Conservation (phyloP, 805 yeast genomes). For the Myxozyma neglecta region DNA sequence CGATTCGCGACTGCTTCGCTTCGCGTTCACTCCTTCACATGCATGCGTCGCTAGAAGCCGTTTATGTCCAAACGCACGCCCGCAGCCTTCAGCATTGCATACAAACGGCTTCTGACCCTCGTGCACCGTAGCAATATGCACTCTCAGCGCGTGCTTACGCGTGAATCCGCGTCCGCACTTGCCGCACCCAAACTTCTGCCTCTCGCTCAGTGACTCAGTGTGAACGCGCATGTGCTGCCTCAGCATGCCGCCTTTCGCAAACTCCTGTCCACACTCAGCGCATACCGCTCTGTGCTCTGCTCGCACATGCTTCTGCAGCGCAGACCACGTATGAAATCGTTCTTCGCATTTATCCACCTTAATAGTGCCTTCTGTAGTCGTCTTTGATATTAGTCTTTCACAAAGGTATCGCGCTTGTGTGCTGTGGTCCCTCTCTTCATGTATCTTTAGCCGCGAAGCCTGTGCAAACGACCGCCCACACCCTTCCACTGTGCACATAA, state of each 20-base stretch:
- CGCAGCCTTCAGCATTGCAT: slow-evolving; percentile 29
- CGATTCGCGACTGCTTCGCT: too few species aligned
- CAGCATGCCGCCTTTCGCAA: slow-evolving; percentile 71
- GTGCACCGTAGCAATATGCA: slow-evolving; percentile 45
- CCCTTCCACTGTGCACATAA: slow-evolving; percentile 52
- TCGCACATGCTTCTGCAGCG: slow-evolving; percentile 67
- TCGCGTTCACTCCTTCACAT: too few species aligned
- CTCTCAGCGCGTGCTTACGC: slow-evolving; percentile 56
- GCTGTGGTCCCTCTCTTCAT: slow-evolving; percentile 64
- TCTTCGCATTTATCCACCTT: slow-evolving; percentile 51
- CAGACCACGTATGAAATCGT: slow-evolving; percentile 69
- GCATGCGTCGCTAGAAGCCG: slow-evolving; percentile 27
- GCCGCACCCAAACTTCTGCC: slow-evolving; percentile 61
- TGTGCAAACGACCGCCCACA: slow-evolving; percentile 68
- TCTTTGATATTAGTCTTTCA: slow-evolving; percentile 45
- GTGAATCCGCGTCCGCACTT: slow-evolving; percentile 49
- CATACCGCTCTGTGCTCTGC: slow-evolving; percentile 67
- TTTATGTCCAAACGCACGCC: slow-evolving; percentile 32
- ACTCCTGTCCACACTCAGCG: slow-evolving; percentile 61
- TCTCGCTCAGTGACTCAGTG: slow-evolving; percentile 48
- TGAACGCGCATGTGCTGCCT: slow-evolving; percentile 74
- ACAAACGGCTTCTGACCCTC: slow-evolving; percentile 31
- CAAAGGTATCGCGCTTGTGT: slow-evolving; percentile 30
- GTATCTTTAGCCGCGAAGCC: slow-evolving; percentile 65
- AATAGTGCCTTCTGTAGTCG: slow-evolving; percentile 46